Conservation (phyloP, 2,329 filamentous ascomycete species). For the Fusarium sp. region DNA sequence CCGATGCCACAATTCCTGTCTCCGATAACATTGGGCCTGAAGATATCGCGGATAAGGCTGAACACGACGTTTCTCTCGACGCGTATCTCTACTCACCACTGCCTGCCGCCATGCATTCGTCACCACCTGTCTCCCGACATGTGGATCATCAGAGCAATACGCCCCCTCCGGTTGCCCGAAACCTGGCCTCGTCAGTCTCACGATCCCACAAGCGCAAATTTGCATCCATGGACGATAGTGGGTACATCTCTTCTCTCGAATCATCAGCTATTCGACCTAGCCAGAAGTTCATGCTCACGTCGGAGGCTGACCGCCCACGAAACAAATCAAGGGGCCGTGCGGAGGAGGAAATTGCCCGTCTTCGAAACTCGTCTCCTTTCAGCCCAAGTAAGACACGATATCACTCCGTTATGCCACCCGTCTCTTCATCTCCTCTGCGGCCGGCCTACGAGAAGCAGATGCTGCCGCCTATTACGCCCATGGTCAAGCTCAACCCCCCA, state of each 20-base stretch:
- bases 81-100: conserved; percentile 77
- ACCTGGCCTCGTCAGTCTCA: conserved; percentile 71
- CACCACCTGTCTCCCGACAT: conserved; percentile 81
- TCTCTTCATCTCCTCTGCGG: conserved; percentile 77
- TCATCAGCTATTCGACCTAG: conserved; percentile 86
- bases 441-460: conserved; percentile 68
- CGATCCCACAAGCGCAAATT: conserved; percentile 82
- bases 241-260: conserved; percentile 95
- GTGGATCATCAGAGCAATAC: conserved; percentile 74
- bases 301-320: conserved; percentile 81
- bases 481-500: conserved; percentile 80
- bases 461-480: conserved; percentile 83
- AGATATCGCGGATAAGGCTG: conserved; percentile 60
- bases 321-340: conserved; percentile 86
- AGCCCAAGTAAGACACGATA: conserved; percentile 82
- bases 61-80: conserved; percentile 56
- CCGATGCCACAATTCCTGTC: conserved; percentile 80
- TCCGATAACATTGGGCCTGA: conserved; percentile 73
- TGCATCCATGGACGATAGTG: conserved; percentile 87
- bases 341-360: conserved; percentile 93
- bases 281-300: conserved; percentile 75
- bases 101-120: conserved; percentile 82
- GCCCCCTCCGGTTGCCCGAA: conserved; percentile 76
- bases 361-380: conserved; percentile 92
- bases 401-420: conserved; percentile 62